These are phyloP conservation scores for Litsea cubeba DNA, from an alignment of 164 flowering plant species.

Conservation along the genomic window DNA sequence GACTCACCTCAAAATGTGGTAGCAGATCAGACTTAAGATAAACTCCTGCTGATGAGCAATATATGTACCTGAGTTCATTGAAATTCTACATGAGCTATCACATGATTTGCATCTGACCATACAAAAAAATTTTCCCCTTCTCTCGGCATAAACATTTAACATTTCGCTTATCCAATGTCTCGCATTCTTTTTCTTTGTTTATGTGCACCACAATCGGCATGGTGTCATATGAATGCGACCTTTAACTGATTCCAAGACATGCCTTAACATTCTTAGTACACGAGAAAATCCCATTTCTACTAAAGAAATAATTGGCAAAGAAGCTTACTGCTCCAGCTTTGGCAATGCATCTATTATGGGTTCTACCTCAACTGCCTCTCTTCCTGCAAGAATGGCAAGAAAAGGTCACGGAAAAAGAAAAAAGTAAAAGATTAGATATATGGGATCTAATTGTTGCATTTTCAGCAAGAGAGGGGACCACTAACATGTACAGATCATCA, in stretches of 20 bases:
- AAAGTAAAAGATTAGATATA: not conserved
- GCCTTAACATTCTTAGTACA: no score
- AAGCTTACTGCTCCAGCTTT: constrained; percentile 84
- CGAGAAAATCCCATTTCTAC: no score
- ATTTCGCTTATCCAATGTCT: no score
- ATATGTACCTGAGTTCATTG: constrained; percentile 64
- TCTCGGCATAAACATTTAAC: no score
- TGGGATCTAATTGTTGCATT: not conserved
- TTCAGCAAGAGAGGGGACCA: no score
- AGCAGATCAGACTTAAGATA: constrained; percentile 81
- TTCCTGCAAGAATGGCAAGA: constrained; percentile 39
- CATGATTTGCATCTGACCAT: not conserved
- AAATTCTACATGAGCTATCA: not conserved
- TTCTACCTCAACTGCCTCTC: constrained; percentile 90
- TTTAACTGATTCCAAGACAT: no score
- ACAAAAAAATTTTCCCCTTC: no score
- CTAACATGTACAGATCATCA: no score
- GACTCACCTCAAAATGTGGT: constrained; percentile 84
- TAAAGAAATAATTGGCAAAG: not conserved
- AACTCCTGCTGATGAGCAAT: constrained; percentile 98
- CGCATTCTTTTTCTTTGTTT: no score
- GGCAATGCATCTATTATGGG: constrained; percentile 93
- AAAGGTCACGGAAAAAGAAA: not conserved
- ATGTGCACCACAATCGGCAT: no score
- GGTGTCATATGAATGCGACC: no score